phyloP scores from a whole-genome alignment of 225 moss, liverwort and hornwort genomes.

The Physcomitrium patens region DNA sequence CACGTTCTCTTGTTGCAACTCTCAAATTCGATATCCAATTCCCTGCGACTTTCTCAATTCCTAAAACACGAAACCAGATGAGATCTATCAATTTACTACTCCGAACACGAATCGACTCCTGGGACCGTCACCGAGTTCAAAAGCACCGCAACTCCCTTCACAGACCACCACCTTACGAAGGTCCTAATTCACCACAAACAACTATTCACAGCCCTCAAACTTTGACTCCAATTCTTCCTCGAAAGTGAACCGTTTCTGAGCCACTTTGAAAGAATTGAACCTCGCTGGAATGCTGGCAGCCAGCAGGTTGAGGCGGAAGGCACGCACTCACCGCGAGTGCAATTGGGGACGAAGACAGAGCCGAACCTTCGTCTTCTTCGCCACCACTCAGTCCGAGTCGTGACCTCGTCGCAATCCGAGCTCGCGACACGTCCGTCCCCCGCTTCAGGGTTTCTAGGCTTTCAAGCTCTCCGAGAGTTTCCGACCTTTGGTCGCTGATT shows the following conservation, averaged over 20 bases:
- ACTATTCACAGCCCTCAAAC: slow-evolving; percentile 17
- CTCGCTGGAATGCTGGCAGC: neutral
- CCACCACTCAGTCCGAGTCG: no score
- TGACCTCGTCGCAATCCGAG: slow-evolving; percentile 5
- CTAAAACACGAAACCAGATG: neutral
- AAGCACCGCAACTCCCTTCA: no score
- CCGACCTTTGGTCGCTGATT: slow-evolving; percentile 17
- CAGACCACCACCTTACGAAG: no score
- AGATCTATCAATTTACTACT: neutral
- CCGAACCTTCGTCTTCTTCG: no score
- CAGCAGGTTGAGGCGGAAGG: slow-evolving; percentile 7
- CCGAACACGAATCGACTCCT: no score
- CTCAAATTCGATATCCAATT: neutral
- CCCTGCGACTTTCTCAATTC: neutral
- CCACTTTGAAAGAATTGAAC: slow-evolving; percentile 15
- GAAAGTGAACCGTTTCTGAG: neutral
- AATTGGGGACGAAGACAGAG: slow-evolving; percentile 25
- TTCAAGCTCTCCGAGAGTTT: neutral
- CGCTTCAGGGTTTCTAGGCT: slow-evolving; percentile 39
- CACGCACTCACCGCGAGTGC: neutral
- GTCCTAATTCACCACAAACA: no score
- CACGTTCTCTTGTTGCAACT: neutral
- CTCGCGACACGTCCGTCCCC: slow-evolving; percentile 4
- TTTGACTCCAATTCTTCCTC: neutral
- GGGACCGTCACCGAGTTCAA: no score